These are phyloP conservation scores for Climacium dendroides DNA, from an alignment of 225 moss, liverwort and hornwort genomes.

Conservation along the genomic window DNA sequence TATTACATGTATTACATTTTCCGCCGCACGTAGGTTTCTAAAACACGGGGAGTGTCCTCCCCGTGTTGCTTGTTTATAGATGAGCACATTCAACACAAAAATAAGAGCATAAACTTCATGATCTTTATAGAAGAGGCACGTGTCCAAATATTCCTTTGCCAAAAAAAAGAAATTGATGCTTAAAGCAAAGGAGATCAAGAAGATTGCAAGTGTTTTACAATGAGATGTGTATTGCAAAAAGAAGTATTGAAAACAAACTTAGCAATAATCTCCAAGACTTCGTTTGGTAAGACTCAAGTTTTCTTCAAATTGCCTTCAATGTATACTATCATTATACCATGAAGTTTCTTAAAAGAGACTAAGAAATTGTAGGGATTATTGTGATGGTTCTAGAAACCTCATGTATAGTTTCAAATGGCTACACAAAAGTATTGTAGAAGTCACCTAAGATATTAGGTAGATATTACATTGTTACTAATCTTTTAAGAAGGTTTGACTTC, in stretches of 20 bases:
- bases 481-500: background rate
- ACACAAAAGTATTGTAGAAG: background rate
- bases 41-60: too few species aligned
- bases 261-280: background rate
- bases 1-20: too few species aligned
- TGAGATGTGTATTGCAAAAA: background rate
- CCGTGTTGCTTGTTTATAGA: too few species aligned
- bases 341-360: background rate
- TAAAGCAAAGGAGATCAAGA: background rate
- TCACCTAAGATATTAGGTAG: background rate
- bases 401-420: background rate
- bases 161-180: background rate
- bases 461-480: background rate
- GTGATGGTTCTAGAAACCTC: background rate
- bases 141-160: fast-evolving
- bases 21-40: too few species aligned
- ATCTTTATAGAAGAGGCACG: background rate
- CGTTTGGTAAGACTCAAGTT: background rate
- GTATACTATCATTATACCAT: background rate
- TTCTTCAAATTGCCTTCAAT: background rate
- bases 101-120: too few species aligned
- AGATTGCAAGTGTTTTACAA: background rate
- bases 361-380: fast-evolving
- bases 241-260: background rate
- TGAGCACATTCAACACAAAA: too few species aligned